Conservation (phyloP, 768 basidiomycete genomes). For the Lentinus brumalis region DNA sequence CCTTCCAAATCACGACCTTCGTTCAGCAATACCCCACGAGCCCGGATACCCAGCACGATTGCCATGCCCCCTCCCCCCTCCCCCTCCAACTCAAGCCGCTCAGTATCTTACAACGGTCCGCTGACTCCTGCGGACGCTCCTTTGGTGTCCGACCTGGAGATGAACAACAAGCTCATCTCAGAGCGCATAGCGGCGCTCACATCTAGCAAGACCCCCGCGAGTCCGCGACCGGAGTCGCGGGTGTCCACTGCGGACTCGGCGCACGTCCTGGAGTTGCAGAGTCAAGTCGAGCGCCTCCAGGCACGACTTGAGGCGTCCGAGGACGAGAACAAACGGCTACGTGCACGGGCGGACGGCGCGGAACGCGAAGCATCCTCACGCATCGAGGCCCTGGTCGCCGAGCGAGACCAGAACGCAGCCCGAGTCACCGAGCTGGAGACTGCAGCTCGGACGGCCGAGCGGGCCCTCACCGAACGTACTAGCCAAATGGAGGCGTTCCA, state of each 20-base stretch:
- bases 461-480: conserved; percentile 46
- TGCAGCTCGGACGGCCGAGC: conserved; percentile 43
- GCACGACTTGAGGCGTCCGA: conserved; percentile 61
- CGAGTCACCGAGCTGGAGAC: conserved; percentile 47
- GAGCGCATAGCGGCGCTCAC: conserved; percentile 51
- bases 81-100: conserved; percentile 44
- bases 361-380: conserved; percentile 22
- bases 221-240: conserved; percentile 38
- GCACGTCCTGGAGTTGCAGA: conserved; percentile 36
- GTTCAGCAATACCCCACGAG: conserved; percentile 53
- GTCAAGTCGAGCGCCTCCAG: conserved; percentile 44
- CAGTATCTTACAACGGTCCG: conserved; percentile 41
- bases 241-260: conserved; percentile 36
- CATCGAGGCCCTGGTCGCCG: conserved; percentile 38
- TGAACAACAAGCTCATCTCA: conserved; percentile 45
- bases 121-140: conserved; percentile 15
- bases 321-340: conserved; percentile 68
- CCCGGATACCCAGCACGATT: conserved; percentile 68
- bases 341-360: conserved; percentile 23
- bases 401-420: conserved; percentile 44
- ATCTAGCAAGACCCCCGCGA: conserved; percentile 32
- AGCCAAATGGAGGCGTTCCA: conserved; percentile 50
- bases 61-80: conserved; percentile 84
- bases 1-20: conserved; percentile 40
- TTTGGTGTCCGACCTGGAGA: conserved; percentile 37